phyloP scores from a whole-genome alignment of 768 basidiomycete genomes.

The Mycena metata region DNA sequence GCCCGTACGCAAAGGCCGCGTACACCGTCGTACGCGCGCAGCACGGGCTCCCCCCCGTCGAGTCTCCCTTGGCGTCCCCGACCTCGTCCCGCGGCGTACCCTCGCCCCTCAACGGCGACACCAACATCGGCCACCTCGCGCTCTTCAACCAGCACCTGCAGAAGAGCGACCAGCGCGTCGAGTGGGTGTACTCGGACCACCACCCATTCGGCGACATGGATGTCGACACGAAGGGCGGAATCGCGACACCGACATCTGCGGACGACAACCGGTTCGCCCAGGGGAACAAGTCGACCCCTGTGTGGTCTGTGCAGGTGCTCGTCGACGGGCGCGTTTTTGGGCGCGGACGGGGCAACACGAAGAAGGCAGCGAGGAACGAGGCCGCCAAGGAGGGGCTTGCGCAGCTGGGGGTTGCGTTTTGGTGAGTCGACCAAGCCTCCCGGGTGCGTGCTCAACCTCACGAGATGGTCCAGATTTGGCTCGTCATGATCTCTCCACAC shows the following conservation, averaged over 20 bases:
- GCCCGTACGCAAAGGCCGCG: conserved; percentile 71
- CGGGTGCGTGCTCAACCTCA: background rate
- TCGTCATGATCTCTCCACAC: conserved; percentile 71
- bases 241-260: conserved; percentile 12
- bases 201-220: conserved; percentile 28
- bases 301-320: conserved; percentile 78
- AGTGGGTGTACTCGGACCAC: conserved; percentile 77
- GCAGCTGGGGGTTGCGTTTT: conserved; percentile 69
- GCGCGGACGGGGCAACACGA: conserved; percentile 76
- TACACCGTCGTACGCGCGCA: conserved; percentile 75
- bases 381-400: conserved; percentile 82
- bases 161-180: conserved; percentile 66
- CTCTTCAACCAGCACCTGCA: conserved; percentile 86
- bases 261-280: conserved; percentile 33
- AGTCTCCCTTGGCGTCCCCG: conserved; percentile 41
- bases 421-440: conserved; percentile 50
- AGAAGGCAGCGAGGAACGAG: conserved; percentile 85
- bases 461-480: conserved; percentile 34
- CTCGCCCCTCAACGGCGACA: conserved; percentile 37
- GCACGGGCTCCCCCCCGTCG: conserved; percentile 71
- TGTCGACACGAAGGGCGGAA: background rate
- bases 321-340: conserved; percentile 74
- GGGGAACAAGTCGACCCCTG: conserved; percentile 73
- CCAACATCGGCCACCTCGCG: conserved; percentile 74
- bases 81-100: conserved; percentile 34